Conservation (phyloP, 306 rosid species). For the Leucaena leucocephala region DNA sequence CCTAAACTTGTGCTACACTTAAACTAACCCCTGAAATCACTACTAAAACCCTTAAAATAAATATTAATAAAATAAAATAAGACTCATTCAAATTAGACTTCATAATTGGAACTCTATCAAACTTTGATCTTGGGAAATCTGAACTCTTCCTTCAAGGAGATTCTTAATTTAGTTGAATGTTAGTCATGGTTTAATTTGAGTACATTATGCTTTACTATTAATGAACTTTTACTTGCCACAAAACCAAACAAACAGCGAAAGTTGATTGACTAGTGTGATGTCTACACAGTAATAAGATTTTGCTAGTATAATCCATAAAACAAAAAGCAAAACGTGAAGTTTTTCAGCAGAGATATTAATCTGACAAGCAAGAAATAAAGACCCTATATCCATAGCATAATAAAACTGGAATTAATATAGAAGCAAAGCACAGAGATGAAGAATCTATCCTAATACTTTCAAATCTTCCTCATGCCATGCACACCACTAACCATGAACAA, state of each 20-base stretch:
- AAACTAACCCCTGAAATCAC: too few species aligned
- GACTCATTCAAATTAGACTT: too few species aligned
- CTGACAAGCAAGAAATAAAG: background rate
- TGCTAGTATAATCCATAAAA: background rate
- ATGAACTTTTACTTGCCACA: background rate
- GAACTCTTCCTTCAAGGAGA: background rate
- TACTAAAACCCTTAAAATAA: too few species aligned
- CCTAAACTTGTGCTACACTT: too few species aligned
- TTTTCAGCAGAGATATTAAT: background rate
- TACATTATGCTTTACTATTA: background rate
- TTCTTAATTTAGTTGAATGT: background rate
- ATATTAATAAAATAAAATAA: too few species aligned
- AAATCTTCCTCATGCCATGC: background rate
- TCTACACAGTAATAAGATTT: background rate
- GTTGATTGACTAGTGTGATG: background rate
- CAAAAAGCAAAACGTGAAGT: background rate
- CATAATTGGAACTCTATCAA: too few species aligned
- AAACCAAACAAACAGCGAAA: background rate
- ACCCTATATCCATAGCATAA: background rate
- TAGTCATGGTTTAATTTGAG: background rate
- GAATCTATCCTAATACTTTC: background rate
- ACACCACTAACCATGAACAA: background rate
- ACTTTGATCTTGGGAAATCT: background rate
- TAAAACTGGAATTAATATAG: background rate
- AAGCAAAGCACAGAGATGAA: background rate